Evolutionary conservation across 2,329 filamentous ascomycete genomes (phyloP), one percentile per base, ranked within the genome.

Genomic region (Xylaria hypoxylon): DNA sequence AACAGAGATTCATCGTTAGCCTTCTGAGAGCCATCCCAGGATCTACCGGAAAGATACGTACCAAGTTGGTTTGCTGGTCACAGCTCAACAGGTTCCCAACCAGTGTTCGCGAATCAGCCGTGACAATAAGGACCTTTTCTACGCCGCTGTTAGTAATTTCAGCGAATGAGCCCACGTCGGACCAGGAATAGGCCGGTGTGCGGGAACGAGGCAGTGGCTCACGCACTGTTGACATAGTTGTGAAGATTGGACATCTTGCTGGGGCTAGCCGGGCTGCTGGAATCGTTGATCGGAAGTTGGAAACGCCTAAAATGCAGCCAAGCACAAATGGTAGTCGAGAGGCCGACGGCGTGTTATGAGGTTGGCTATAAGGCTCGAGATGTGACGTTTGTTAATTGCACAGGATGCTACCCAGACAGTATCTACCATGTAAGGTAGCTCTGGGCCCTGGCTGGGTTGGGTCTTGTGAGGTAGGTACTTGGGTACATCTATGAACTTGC

Each of bases 121-220:
- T 98, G 70, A 98, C 87, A 76, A 98, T 91, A 65, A 94, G 86
- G 73, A 98, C 93, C 80, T 93, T 96, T 81, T 97, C 96, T 97
- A 76, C 48, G 67, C 38, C 64, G 71, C 69, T 78, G 75, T 80
- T 72, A 80, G 77, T 70, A 50, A 48, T 24, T 59, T 53, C 40
- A 52, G 64, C 70, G 70, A 73, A 65, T 64, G 24, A 4, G 5
- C 17, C n/a, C 3, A 10, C 8, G 19, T 10, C 26, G 33, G 38
- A 33, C 45, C 10, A 35, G 40, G 11, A 10, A 28, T 22, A 33
- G 15, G 35, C n/a, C 22, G n/a, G 47, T n/a, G 31, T 11, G 28
- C n/a, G 56, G 31, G 53, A 42, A 44, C 33, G 31, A 35, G 24
- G 33, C 60, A 61, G 50, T 58, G 44, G 22, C 50, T 22, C 44